Percentiles rank a stretch among this genome's conserved stretches.
These are phyloP conservation scores for Helenozyma baotianmanensis DNA, from an alignment of 805 yeast species.

Conservation along the genomic window DNA sequence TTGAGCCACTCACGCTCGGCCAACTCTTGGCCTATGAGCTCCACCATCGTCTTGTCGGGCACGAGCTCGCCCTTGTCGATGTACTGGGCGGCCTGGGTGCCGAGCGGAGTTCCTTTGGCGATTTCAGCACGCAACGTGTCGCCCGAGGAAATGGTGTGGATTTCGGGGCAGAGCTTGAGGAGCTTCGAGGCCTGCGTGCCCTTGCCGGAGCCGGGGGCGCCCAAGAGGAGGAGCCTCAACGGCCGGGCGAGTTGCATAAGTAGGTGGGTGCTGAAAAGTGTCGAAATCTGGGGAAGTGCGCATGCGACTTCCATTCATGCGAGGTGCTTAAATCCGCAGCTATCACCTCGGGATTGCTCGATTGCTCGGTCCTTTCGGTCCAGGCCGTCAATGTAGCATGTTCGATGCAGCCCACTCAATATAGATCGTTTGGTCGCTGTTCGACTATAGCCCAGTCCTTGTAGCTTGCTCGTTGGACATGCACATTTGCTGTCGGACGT, in stretches of 20 bases:
- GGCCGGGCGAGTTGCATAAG: conserved; percentile 8
- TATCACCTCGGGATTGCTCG: neutral
- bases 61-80: conserved; percentile 64
- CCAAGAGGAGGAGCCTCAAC: conserved; percentile 61
- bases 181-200: conserved; percentile 81
- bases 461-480: too few relatives aligned
- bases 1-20: conserved; percentile 38
- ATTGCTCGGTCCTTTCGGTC: too few relatives aligned
- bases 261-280: neutral
- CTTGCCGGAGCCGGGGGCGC: conserved; percentile 96
- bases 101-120: conserved; percentile 47
- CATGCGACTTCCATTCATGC: neutral
- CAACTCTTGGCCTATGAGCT: conserved; percentile 51
- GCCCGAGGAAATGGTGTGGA: conserved; percentile 74
- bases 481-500: too few relatives aligned
- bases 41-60: conserved; percentile 68
- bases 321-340: neutral
- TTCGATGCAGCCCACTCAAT: too few relatives aligned
- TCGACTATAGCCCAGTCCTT: too few relatives aligned
- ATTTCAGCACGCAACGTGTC: conserved; percentile 75
- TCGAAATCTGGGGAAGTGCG: neutral
- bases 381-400: too few relatives aligned
- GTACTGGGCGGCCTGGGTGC: conserved; percentile 49
- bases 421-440: too few relatives aligned
- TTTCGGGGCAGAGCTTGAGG: conserved; percentile 45